phyloP scores from a whole-genome alignment of 2,329 filamentous ascomycete species.

The Chaetomiaceae sp. region DNA sequence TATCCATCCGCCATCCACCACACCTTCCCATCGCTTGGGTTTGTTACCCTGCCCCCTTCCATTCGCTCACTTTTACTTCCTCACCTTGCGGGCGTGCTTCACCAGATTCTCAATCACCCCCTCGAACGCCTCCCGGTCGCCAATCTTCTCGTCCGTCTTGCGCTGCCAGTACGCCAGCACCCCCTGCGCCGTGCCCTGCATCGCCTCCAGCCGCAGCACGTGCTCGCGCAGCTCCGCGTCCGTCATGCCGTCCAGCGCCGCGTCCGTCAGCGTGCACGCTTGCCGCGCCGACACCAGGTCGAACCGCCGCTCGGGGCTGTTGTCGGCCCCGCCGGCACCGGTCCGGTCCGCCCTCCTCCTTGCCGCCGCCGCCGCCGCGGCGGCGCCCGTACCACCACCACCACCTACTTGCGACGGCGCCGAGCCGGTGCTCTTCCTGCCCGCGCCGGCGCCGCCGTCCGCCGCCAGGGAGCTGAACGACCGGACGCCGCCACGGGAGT shows the following conservation, averaged over 20 bases:
- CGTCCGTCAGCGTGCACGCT: conserved; percentile 76
- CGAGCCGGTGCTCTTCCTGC: background rate
- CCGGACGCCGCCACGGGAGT: conserved; percentile 37
- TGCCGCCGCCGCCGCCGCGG: background rate
- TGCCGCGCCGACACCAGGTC: conserved; percentile 74
- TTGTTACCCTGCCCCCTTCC: too few species aligned
- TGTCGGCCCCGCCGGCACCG: conserved; percentile 5
- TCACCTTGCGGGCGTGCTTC: conserved; percentile 78
- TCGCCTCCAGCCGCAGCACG: conserved; percentile 59
- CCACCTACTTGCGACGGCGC: too few species aligned
- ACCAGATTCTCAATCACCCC: conserved; percentile 96
- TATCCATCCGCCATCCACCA: too few species aligned
- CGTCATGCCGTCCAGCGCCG: conserved; percentile 73
- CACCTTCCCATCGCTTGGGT: too few species aligned
- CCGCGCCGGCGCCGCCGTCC: background rate
- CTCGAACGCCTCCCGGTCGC: conserved; percentile 89
- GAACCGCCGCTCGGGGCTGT: conserved; percentile 61
- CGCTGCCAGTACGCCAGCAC: conserved; percentile 86
- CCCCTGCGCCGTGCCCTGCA: conserved; percentile 66
- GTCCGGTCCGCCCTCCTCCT: background rate
- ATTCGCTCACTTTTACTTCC: conserved; percentile 48
- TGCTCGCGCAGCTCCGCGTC: conserved; percentile 69
- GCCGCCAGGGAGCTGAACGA: background rate
- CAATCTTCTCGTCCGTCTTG: conserved; percentile 76
- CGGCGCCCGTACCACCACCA: background rate